A percentile compares a stretch with the other conserved stretches of the same genome.
These are phyloP conservation scores for Calonectria naviculata DNA, from an alignment of 2,329 filamentous ascomycete genomes.

Conservation along the genomic window DNA sequence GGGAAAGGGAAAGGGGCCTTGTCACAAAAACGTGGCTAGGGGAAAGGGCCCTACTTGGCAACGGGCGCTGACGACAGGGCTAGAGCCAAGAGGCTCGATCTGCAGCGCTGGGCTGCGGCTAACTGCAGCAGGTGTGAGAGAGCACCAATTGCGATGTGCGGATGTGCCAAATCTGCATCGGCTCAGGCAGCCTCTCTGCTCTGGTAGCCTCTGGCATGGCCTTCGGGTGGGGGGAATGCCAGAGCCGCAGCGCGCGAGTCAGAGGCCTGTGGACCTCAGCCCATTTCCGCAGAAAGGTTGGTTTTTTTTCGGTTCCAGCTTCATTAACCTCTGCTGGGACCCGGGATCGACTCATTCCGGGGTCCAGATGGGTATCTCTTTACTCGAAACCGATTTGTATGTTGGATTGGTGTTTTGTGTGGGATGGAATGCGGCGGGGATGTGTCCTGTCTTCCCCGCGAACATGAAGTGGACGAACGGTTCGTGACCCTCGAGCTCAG, in stretches of 20 bases:
- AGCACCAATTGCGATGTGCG: neutral
- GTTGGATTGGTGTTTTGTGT: neutral
- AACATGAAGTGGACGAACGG: neutral
- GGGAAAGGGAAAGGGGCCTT: constrained; percentile 5
- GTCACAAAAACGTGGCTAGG: constrained; percentile 3
- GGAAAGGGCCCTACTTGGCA: constrained; percentile 1
- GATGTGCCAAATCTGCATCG: neutral
- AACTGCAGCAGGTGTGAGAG: neutral
- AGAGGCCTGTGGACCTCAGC: constrained; percentile 2
- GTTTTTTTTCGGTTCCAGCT: neutral
- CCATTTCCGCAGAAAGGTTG: constrained; percentile 6
- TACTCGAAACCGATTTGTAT: neutral
- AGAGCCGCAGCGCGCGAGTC: constrained; percentile 16
- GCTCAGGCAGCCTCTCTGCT: neutral
- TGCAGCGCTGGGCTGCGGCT: neutral
- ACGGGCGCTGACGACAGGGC: neutral
- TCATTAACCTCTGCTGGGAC: neutral
- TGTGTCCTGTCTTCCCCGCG: neutral
- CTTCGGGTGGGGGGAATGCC: neutral
- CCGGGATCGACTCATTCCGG: neutral
- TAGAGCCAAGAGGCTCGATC: neutral
- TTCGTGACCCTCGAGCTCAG: neutral
- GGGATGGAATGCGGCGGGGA: neutral
- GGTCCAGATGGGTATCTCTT: neutral
- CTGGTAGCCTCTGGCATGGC: neutral